phyloP scores from a whole-genome alignment of 2,329 filamentous ascomycete genomes.

The Hymenoscyphus fructigenus region DNA sequence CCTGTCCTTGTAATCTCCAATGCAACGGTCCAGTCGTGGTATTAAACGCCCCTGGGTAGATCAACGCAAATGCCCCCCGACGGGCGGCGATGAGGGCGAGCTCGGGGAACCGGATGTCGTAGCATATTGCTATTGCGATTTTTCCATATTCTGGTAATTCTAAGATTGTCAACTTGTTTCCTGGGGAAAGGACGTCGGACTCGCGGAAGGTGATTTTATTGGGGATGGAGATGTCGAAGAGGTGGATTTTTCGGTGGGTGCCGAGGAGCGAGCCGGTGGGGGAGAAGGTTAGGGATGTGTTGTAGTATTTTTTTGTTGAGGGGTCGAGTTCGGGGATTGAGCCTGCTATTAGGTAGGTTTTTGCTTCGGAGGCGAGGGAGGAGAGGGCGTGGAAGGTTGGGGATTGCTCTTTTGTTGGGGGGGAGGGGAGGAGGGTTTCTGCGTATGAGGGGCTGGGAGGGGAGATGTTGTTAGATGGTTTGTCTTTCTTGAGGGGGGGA shows the following conservation, averaged over 20 bases:
- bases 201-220: constrained; percentile 91
- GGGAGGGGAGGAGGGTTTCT: constrained; percentile 78
- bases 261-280: constrained; percentile 78
- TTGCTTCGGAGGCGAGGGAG: constrained; percentile 73
- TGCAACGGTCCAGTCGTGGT: constrained; percentile 88
- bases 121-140: constrained; percentile 90
- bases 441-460: constrained; percentile 69
- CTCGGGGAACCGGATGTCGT: constrained; percentile 96
- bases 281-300: constrained; percentile 82
- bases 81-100: constrained; percentile 85
- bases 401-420: constrained; percentile 66
- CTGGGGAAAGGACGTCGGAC: constrained; percentile 82
- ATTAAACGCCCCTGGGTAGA: constrained; percentile 98
- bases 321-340: constrained; percentile 83
- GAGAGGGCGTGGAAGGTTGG: constrained; percentile 86
- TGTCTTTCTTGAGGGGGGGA: too few species aligned
- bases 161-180: constrained; percentile 80
- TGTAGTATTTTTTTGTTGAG: constrained; percentile 71
- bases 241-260: constrained; percentile 87
- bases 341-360: constrained; percentile 82
- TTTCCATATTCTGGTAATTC: constrained; percentile 86
- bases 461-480: too few species aligned
- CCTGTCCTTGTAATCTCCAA: constrained; percentile 81
- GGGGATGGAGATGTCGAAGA: constrained; percentile 97
- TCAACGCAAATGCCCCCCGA: constrained; percentile 78